These are phyloP conservation scores for Mollisiaceae sp. DNA, from an alignment of 2,329 filamentous ascomycete genomes.

Conservation along the genomic window DNA sequence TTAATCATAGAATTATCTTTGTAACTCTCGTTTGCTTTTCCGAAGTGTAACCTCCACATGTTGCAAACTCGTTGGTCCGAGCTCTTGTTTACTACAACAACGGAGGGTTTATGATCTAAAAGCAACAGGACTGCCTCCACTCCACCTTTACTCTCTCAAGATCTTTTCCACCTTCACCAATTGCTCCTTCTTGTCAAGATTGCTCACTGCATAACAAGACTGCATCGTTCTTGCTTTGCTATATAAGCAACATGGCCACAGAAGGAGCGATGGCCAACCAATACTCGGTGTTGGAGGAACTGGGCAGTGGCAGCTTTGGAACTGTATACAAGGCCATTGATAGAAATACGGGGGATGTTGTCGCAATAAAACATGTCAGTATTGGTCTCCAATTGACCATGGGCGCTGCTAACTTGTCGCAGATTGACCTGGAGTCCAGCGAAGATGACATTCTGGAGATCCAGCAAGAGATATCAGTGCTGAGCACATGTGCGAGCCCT, in stretches of 20 bases:
- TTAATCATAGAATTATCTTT: not conserved
- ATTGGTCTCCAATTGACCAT: slow-evolving; percentile 14
- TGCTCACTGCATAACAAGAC: slow-evolving; percentile 24
- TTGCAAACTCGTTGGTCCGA: not conserved
- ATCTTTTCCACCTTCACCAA: slow-evolving; percentile 4
- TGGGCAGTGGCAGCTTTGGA: slow-evolving; percentile 80
- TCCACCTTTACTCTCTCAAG: not conserved
- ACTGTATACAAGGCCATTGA: slow-evolving; percentile 97
- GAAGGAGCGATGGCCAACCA: slow-evolving; percentile 69
- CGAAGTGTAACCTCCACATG: not conserved
- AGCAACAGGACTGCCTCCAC: not conserved
- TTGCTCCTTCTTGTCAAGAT: slow-evolving; percentile 29
- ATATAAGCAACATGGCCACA: slow-evolving; percentile 34
- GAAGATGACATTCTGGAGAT: slow-evolving; percentile 99
- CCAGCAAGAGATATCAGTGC: slow-evolving; percentile 92
- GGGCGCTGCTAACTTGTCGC: slow-evolving; percentile 31
- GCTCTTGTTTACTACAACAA: not conserved
- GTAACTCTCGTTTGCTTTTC: not conserved
- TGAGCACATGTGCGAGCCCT: slow-evolving; percentile 92
- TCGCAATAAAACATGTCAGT: slow-evolving; percentile 93
- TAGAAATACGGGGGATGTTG: slow-evolving; percentile 85
- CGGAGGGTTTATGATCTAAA: not conserved
- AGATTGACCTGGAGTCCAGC: slow-evolving; percentile 99
- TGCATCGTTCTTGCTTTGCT: slow-evolving; percentile 23
- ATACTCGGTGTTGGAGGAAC: slow-evolving; percentile 93